Conservation (phyloP, 768 basidiomycete genomes). For the Pleurotus salmoneostramineus region DNA sequence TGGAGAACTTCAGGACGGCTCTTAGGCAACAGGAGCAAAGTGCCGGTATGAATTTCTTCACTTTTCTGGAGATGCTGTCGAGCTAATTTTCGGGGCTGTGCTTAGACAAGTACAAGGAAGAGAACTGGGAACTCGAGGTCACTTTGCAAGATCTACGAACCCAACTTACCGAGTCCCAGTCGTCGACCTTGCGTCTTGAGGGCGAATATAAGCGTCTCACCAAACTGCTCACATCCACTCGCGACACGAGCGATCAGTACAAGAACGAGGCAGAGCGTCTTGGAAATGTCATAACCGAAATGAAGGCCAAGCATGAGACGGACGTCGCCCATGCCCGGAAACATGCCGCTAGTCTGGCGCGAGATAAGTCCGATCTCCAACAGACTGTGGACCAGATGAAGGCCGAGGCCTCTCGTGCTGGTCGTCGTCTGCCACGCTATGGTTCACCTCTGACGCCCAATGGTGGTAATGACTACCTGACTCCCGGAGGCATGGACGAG, state of each 20-base stretch:
- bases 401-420: conserved; percentile 65
- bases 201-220: conserved; percentile 80
- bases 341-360: conserved; percentile 78
- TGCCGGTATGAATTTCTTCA: conserved; percentile 48
- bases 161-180: conserved; percentile 63
- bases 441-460: conserved; percentile 76
- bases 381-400: conserved; percentile 74
- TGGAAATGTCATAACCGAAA: conserved; percentile 56
- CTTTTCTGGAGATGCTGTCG: not conserved
- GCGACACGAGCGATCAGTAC: conserved; percentile 77
- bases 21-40: conserved; percentile 80
- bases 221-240: conserved; percentile 65
- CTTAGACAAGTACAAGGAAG: conserved; percentile 92
- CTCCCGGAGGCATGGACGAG: conserved; percentile 53
- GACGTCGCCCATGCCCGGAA: conserved; percentile 91
- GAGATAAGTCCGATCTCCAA: conserved; percentile 93
- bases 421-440: conserved; percentile 56
- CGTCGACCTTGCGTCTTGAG: conserved; percentile 67
- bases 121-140: conserved; percentile 99
- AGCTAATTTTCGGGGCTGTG: conserved; percentile 3
- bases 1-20: conserved; percentile 70
- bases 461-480: conserved; percentile 45
- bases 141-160: conserved; percentile 80
- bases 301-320: conserved; percentile 91
- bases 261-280: conserved; percentile 85